A percentile compares a stretch with the other conserved stretches of the same genome.
Conservation (phyloP, 1,284 basidiomycete genomes). For the Stygiomarasmius scandens region DNA sequence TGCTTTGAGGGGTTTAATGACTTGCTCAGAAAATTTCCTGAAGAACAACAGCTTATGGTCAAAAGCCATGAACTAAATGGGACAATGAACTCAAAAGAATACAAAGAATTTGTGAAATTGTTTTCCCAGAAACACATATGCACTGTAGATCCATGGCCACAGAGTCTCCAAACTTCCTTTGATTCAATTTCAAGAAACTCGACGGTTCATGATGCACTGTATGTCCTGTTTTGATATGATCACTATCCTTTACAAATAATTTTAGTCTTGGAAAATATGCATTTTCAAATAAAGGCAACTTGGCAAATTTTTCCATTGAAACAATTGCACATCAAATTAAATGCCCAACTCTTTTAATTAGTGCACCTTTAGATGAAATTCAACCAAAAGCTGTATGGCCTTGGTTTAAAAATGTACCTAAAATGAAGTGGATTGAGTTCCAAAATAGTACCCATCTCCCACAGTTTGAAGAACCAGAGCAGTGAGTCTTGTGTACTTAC, state of each 20-base stretch:
- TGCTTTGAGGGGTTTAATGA: conserved; percentile 32
- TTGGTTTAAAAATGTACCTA: too few relatives aligned
- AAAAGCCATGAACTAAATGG: conserved; percentile 44
- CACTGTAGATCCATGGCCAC: conserved; percentile 42
- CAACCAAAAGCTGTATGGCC: too few relatives aligned
- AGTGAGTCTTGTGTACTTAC: too few relatives aligned
- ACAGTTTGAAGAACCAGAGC: conserved; percentile 32
- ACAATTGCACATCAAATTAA: conserved; percentile 34
- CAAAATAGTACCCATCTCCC: too few relatives aligned
- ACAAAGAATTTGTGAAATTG: conserved; percentile 37
- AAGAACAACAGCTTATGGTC: conserved; percentile 40
- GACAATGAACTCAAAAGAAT: conserved; percentile 44
- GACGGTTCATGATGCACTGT: conserved; percentile 41
- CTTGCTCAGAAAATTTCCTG: conserved; percentile 33
- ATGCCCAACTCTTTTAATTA: conserved; percentile 34
- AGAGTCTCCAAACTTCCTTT: conserved; percentile 27
- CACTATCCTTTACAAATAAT: too few relatives aligned
- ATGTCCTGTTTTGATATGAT: conserved; percentile 3
- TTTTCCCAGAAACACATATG: conserved; percentile 47
- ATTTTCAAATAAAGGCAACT: conserved; percentile 31
- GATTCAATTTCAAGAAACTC: conserved; percentile 34
- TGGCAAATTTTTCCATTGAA: conserved; percentile 34
- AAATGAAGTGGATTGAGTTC: too few relatives aligned
- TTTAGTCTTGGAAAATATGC: conserved; percentile 27
- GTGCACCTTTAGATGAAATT: too few relatives aligned